Percentiles rank a stretch among this genome's conserved stretches.
Evolutionary conservation across 1,139 yeast genomes (phyloP).

Genomic region (Debaryomycetaceae sp.): DNA sequence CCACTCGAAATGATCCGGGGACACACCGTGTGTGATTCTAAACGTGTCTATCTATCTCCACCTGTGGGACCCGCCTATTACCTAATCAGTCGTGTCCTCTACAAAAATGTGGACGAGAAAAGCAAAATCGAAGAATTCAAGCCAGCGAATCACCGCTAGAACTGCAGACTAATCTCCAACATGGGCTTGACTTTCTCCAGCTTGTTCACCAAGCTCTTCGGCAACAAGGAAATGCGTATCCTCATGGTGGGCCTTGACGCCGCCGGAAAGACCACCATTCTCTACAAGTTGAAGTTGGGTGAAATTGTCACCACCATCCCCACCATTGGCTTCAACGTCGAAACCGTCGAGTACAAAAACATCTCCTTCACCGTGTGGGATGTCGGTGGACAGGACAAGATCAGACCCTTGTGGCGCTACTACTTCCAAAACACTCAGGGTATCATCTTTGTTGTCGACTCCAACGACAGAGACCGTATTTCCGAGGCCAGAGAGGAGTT

Average conservation of each 20-base stretch:
- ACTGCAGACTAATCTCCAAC: slow-evolving; percentile 1
- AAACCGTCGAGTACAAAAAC: slow-evolving; percentile 90
- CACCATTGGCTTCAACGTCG: slow-evolving; percentile 90
- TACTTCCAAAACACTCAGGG: slow-evolving; percentile 93
- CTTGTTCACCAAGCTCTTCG: slow-evolving; percentile 77
- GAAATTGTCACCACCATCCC: slow-evolving; percentile 91
- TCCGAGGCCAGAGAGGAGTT: slow-evolving; percentile 88
- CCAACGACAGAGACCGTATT: slow-evolving; percentile 89
- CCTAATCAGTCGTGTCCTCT: too few relatives aligned
- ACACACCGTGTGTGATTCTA: too few relatives aligned
- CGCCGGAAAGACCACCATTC: slow-evolving; percentile 86
- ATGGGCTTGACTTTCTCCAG: slow-evolving; percentile 90
- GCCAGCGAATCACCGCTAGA: too few relatives aligned
- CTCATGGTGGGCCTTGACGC: slow-evolving; percentile 93
- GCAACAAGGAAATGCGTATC: slow-evolving; percentile 80
- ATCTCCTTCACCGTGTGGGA: slow-evolving; percentile 94
- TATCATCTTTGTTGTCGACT: slow-evolving; percentile 85
- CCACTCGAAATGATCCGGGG: too few relatives aligned
- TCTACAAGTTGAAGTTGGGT: slow-evolving; percentile 82
- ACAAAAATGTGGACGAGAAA: too few relatives aligned
- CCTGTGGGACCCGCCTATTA: too few relatives aligned
- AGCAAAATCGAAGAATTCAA: too few relatives aligned
- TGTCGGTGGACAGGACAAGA: slow-evolving; percentile 96
- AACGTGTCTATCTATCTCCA: too few relatives aligned
- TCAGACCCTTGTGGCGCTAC: slow-evolving; percentile 93